Evolutionary conservation across 208 protist genomes (phyloP), one percentile per base, ranked within the genome.

Genomic region (Crithidia fasciculata): DNA sequence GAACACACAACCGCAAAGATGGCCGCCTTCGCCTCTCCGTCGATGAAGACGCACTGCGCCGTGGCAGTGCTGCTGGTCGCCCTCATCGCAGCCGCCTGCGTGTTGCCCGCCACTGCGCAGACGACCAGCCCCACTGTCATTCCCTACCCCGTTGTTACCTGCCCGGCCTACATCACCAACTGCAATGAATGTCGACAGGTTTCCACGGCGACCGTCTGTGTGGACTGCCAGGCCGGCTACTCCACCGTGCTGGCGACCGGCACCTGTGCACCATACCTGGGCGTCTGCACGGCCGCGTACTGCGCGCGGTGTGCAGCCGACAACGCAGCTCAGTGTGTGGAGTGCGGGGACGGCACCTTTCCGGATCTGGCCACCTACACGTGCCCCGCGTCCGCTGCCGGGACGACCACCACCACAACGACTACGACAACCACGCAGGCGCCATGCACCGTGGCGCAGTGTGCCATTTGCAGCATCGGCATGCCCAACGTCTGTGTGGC

Each of bases 401-500:
- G 15, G 0, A 16, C 52, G 9, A 28, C 65, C 6, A 15, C 39
- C 40, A 9, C 50, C 8, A 19, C 12, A 8, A 28, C 28, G 28
- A 28, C 28, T 2, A 9, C 50, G 0, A 55, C 50, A 2, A 10
- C 28, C 1, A 28, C 28, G 28, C 28, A 55, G 6, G 15, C 50
- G 0, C n/a, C 43, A 43, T 71, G 54, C 41, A 2, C 50, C 6
- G 54, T 71, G 5, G 8, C 15, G 0, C 36, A 57, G 39, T 69
- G 55, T 39, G 55, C 19, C 3, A 15, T 47, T 9, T 71, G 67
- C 55, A 36, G 37, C 45, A 56, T 13, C 18, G 57, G 49, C 9
- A 57, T 53, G 47, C 52, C 61, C 8, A 69, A 43, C 43, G 53
- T 60, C 40, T 75, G 61, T 53, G 28, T 19, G n/a, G 47, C 10